Percentiles rank a stretch among this genome's conserved stretches.
Evolutionary conservation across 768 basidiomycete genomes (phyloP).

Genomic region (Kwoniella europaea): DNA sequence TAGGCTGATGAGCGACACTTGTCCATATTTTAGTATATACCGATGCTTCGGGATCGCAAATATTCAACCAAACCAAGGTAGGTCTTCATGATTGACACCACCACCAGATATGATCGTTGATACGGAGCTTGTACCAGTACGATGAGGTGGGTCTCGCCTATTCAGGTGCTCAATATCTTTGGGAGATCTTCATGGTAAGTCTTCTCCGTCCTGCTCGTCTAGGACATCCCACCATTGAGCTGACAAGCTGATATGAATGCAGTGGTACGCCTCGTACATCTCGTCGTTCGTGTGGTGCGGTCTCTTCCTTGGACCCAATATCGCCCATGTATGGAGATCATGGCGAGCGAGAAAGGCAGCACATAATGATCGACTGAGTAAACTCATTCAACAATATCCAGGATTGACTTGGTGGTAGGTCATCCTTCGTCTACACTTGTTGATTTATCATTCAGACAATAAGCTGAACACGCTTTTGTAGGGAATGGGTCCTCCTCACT

Average conservation of each 20-base stretch:
- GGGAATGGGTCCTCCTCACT: conserved; percentile 18
- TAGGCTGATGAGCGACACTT: too few relatives aligned
- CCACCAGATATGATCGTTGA: too few relatives aligned
- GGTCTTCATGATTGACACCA: too few relatives aligned
- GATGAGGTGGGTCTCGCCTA: conserved; percentile 23
- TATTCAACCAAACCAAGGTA: conserved; percentile 22
- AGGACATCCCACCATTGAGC: too few relatives aligned
- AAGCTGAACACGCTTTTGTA: not conserved
- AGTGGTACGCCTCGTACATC: conserved; percentile 27
- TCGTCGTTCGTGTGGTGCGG: conserved; percentile 25
- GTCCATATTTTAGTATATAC: too few relatives aligned
- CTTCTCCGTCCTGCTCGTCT: not conserved
- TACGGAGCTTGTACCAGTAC: too few relatives aligned
- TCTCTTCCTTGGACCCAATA: conserved; percentile 16
- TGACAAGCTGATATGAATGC: too few relatives aligned
- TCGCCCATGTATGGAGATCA: conserved; percentile 5
- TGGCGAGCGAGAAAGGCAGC: conserved; percentile 12
- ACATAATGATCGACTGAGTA: conserved; percentile 23
- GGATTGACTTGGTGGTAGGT: conserved; percentile 21
- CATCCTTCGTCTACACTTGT: too few relatives aligned
- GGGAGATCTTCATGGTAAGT: conserved; percentile 26
- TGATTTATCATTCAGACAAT: too few relatives aligned
- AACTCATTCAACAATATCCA: conserved; percentile 8
- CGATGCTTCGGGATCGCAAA: conserved; percentile 15
- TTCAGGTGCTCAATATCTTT: conserved; percentile 21